These are phyloP conservation scores for Penicillium rolfsii DNA, from an alignment of 2,329 filamentous ascomycete species.

Conservation along the genomic window DNA sequence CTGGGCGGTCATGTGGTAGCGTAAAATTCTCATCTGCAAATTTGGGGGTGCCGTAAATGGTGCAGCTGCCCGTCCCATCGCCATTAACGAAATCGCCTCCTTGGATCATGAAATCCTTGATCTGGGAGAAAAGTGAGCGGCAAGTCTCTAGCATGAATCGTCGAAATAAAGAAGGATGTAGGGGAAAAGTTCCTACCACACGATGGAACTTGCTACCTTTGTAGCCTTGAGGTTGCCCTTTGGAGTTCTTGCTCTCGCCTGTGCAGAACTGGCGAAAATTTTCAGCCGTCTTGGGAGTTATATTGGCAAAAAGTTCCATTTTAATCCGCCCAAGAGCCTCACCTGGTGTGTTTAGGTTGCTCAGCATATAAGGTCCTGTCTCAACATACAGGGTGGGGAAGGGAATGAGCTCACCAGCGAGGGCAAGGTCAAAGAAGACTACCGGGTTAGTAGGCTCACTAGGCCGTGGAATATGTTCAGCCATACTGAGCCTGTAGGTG, in stretches of 20 bases:
- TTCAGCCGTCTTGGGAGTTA: constrained; percentile 85
- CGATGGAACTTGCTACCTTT: constrained; percentile 94
- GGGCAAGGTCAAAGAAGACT: constrained; percentile 55
- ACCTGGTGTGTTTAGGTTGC: constrained; percentile 54
- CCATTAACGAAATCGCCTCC: constrained; percentile 94
- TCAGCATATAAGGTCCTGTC: neutral
- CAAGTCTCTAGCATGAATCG: neutral
- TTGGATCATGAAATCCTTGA: constrained; percentile 96
- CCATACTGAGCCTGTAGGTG: neutral
- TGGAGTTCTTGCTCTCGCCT: constrained; percentile 79
- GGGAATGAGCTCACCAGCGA: constrained; percentile 49
- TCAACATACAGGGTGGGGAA: neutral
- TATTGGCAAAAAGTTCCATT: constrained; percentile 85
- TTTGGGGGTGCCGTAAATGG: constrained; percentile 81
- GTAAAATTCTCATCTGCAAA: constrained; percentile 92
- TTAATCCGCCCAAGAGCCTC: constrained; percentile 84
- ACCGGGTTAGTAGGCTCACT: constrained; percentile 43
- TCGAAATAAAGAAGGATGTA: constrained; percentile 1
- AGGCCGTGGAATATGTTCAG: neutral
- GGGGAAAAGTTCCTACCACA: constrained; percentile 63
- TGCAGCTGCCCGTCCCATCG: constrained; percentile 84
- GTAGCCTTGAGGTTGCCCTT: constrained; percentile 84
- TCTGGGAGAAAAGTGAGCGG: constrained; percentile 55
- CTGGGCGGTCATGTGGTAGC: constrained; percentile 75
- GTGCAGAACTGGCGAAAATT: constrained; percentile 98